Evolutionary conservation across 148 eudicot genomes (phyloP).

Genomic region (Gaultheria prostrata): DNA sequence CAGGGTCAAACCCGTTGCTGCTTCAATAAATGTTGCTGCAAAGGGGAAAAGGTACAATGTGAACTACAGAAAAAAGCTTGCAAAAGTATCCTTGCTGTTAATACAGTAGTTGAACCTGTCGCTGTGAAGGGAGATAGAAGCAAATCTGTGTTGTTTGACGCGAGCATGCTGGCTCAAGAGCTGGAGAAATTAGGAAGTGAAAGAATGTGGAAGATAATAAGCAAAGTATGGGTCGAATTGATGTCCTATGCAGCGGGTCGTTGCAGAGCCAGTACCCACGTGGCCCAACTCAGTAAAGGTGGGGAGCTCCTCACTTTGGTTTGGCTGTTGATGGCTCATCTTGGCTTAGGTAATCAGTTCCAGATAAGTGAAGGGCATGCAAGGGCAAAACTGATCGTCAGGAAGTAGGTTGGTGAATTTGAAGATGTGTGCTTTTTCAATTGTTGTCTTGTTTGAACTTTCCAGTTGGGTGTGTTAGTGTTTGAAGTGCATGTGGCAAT

Average conservation of each 20-base stretch:
- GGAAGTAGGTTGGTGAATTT: background rate
- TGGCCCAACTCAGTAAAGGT: constrained; percentile 20
- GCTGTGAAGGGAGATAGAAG: constrained; percentile 20
- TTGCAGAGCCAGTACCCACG: constrained; percentile 10
- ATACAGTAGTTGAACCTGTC: background rate
- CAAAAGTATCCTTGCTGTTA: background rate
- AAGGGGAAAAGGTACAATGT: background rate
- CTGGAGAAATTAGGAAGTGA: background rate
- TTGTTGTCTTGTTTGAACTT: background rate
- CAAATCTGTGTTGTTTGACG: constrained; percentile 25
- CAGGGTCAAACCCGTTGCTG: too few species aligned
- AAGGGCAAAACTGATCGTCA: background rate
- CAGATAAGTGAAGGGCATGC: constrained; percentile 15
- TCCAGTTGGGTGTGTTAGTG: background rate
- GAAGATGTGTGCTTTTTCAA: background rate
- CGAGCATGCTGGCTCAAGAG: constrained; percentile 14
- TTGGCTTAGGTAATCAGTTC: constrained; percentile 21
- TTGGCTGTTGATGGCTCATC: constrained; percentile 26
- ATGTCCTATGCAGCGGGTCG: constrained; percentile 9
- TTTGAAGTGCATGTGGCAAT: background rate
- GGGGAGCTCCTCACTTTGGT: constrained; percentile 14
- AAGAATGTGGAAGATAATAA: constrained; percentile 15
- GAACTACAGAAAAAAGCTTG: background rate
- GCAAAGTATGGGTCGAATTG: constrained; percentile 26
- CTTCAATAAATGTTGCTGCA: background rate